Base-by-base conservation (phyloP, 208 protist genomes). In the Acanthamoeba triangularis region DNA sequence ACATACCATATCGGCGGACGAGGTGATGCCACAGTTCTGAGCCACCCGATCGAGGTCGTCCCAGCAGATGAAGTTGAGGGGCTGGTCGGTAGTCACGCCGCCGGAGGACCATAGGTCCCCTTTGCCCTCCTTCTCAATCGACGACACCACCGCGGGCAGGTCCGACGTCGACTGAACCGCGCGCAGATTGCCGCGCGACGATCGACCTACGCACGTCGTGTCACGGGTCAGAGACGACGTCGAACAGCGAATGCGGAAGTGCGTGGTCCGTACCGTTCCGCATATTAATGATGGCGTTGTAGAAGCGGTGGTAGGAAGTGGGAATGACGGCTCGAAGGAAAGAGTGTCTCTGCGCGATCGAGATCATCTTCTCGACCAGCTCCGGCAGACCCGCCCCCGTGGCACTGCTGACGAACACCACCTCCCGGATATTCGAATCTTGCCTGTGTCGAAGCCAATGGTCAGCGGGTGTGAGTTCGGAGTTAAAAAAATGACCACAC, bases 271-370 rank as follows among this genome's bases (percentile, higher is more conserved):
- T 52, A 84, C 76, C 76, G 25, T 41, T 74, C 10, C 87, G 87
- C 87, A 92, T 65, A 28, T 92, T 92, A 18, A 52, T 92, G n/a
- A 92, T 65, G n/a, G 59, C 47, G 23, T 37, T 65, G 56, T 92
- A 92, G 37, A 92, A 92, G 87, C 63, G 59, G 35, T 92, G 87
- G 35, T 92, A 92, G 59, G 59, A 76, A 14, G 56, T 92, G 11
- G 87, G 87, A 72, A 92, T 92, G 56, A 76, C 35, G 11, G 56
- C 63, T 30, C 63, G 56, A 3, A 92, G 59, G 87, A 92, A 92
- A n/a, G 59, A 76, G n/a, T 92, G 87, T 25, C 63, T 25, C 25
- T 76, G 59, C 25, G 87, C 87, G 59, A 76, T 41, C 33, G 35
- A 65, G 47, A 92, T 74, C 56, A 92, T 49, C 87, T 37, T 74